Evolutionary conservation across 2,329 filamentous ascomycete genomes (phyloP).

Genomic region (Aspergillus proliferans): DNA sequence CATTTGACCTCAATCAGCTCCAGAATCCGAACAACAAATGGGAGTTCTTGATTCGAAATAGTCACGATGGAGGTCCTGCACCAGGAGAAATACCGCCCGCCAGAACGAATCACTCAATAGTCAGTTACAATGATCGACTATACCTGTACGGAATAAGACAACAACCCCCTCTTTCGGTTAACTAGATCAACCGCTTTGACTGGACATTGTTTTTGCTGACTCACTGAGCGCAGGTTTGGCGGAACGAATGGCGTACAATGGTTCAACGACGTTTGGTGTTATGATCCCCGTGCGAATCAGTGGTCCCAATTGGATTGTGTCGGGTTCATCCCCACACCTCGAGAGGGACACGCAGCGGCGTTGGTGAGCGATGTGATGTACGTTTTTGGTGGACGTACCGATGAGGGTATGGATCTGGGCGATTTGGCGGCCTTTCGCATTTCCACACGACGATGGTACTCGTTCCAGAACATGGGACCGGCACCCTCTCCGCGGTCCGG

Average conservation of each 20-base stretch:
- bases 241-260: slow-evolving; percentile 92
- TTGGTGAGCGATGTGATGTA: slow-evolving; percentile 99
- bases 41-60: slow-evolving; percentile 82
- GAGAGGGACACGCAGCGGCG: slow-evolving; percentile 90
- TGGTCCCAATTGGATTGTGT: slow-evolving; percentile 94
- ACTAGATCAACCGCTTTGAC: slow-evolving; percentile 13
- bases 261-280: slow-evolving; percentile 99
- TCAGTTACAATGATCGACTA: slow-evolving; percentile 88
- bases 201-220: neutral
- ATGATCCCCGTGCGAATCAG: slow-evolving; percentile 72
- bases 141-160: slow-evolving; percentile 62
- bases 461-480: slow-evolving; percentile 98
- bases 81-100: slow-evolving; percentile 71
- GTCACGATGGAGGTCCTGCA: slow-evolving; percentile 50
- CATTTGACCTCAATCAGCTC: slow-evolving; percentile 91
- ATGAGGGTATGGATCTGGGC: slow-evolving; percentile 85
- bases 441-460: slow-evolving; percentile 88
- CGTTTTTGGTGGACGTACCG: slow-evolving; percentile 90
- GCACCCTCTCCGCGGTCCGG: slow-evolving; percentile 89
- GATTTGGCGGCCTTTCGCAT: slow-evolving; percentile 84
- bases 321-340: slow-evolving; percentile 87
- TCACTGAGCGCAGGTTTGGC: slow-evolving; percentile 62
- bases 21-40: slow-evolving; percentile 87
- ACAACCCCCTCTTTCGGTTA: neutral
- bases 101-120: slow-evolving; percentile 87